phyloP scores from a whole-genome alignment of 805 yeast genomes.

The Candida schatavii region DNA sequence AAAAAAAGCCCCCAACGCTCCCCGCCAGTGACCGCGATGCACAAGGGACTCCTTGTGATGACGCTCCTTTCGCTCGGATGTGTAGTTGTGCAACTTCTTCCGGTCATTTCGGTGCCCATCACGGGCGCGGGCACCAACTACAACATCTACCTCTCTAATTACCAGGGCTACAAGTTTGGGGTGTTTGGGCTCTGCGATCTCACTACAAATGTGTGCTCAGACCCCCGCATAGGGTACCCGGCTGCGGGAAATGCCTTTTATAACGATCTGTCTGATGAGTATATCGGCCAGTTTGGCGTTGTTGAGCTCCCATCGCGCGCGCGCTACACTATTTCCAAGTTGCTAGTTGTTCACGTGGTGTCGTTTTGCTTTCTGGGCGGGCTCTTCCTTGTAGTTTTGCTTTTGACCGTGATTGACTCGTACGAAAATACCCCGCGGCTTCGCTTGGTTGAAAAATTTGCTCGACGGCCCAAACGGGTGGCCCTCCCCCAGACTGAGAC shows the following conservation, averaged over 20 bases:
- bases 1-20: too few species aligned
- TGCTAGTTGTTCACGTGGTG: conserved; percentile 40
- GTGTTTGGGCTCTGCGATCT: conserved; percentile 43
- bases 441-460: conserved; percentile 2
- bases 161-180: conserved; percentile 35
- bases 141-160: conserved; percentile 28
- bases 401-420: conserved; percentile 9
- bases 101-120: conserved; percentile 42
- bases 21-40: too few species aligned
- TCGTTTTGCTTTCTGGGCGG: conserved; percentile 32
- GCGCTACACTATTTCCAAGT: conserved; percentile 37
- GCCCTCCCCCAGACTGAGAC: background rate
- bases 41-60: conserved; percentile 28
- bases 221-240: conserved; percentile 37
- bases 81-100: conserved; percentile 35
- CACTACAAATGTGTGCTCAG: conserved; percentile 25
- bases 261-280: background rate
- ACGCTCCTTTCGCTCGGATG: conserved; percentile 28
- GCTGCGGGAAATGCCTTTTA: conserved; percentile 6
- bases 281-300: conserved; percentile 14
- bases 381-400: conserved; percentile 14
- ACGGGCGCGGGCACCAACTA: conserved; percentile 24
- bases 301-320: conserved; percentile 41
- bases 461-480: background rate
- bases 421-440: conserved; percentile 2